phyloP scores from a whole-genome alignment of 2,329 filamentous ascomycete species.

The Scopulariopsis brevicaulis region DNA sequence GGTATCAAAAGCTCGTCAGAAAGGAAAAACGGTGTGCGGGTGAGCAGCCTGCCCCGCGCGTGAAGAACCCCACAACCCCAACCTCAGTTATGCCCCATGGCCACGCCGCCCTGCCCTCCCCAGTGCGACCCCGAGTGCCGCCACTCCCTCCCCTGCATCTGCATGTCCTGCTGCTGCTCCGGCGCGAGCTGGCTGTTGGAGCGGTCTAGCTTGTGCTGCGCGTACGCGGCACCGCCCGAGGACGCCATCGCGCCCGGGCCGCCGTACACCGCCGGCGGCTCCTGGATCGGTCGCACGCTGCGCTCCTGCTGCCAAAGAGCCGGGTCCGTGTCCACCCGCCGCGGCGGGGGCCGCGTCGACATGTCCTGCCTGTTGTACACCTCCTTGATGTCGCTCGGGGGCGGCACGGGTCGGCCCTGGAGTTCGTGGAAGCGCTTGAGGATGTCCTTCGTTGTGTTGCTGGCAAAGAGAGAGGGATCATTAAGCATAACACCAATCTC shows the following conservation, averaged over 20 bases:
- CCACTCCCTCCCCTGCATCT: constrained; percentile 1
- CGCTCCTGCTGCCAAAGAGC: constrained; percentile 74
- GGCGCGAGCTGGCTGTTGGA: background rate
- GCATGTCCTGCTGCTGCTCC: background rate
- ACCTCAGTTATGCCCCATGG: background rate
- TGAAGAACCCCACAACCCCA: background rate
- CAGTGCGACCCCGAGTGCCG: constrained; percentile 1
- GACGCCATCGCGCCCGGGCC: constrained; percentile 7
- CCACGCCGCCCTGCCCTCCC: constrained; percentile 2
- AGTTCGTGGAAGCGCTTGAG: constrained; percentile 86
- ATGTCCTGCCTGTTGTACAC: constrained; percentile 47
- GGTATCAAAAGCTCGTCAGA: background rate
- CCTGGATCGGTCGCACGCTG: constrained; percentile 68
- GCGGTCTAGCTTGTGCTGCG: background rate
- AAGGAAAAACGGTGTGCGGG: background rate
- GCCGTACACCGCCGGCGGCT: constrained; percentile 28
- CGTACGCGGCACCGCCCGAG: background rate
- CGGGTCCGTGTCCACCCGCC: constrained; percentile 77
- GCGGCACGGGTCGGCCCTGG: constrained; percentile 34
- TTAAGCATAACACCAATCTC: constrained; percentile 79
- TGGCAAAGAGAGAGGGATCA: constrained; percentile 73
- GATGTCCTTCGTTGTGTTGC: constrained; percentile 89
- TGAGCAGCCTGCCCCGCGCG: too few relatives aligned
- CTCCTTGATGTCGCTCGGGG: constrained; percentile 44
- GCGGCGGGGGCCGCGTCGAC: constrained; percentile 39